Evolutionary conservation across 2,329 filamentous ascomycete species (phyloP).

Genomic region (Exophiala phaeomuriformis): DNA sequence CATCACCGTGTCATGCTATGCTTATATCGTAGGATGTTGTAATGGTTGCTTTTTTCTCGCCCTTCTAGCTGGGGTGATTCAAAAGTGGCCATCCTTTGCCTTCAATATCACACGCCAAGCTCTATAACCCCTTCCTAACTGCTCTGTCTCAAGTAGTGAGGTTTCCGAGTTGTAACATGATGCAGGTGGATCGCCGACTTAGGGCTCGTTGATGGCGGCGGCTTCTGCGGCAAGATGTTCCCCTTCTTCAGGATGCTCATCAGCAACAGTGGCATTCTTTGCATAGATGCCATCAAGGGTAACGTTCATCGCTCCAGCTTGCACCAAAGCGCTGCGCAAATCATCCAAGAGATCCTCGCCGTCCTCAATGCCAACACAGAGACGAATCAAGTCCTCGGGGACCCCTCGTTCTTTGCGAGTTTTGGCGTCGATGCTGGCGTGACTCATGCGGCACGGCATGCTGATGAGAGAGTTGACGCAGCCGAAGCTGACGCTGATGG

Average conservation of each 20-base stretch:
- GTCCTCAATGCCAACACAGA: conserved; percentile 97
- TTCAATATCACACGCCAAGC: too few relatives aligned
- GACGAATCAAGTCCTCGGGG: conserved; percentile 91
- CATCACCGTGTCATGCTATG: too few relatives aligned
- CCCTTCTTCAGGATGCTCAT: conserved; percentile 19
- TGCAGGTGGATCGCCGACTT: neutral
- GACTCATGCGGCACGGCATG: conserved; percentile 99
- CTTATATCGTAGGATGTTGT: too few relatives aligned
- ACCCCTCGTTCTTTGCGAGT: conserved; percentile 81
- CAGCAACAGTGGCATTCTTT: conserved; percentile 21
- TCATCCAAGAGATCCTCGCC: conserved; percentile 87
- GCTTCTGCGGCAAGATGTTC: conserved; percentile 22
- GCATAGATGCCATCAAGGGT: conserved; percentile 77
- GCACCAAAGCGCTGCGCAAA: conserved; percentile 78
- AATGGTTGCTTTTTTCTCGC: too few relatives aligned
- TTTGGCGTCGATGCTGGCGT: conserved; percentile 95
- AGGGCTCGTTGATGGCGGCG: conserved; percentile 24
- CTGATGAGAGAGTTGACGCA: conserved; percentile 98
- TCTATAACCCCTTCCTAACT: too few relatives aligned
- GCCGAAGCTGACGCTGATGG: conserved; percentile 93
- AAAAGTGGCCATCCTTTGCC: too few relatives aligned
- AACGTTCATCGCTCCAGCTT: conserved; percentile 86
- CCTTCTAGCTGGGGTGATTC: too few relatives aligned
- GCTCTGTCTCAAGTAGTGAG: too few relatives aligned
- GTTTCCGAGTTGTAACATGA: too few relatives aligned